Conservation (phyloP, 805 yeast genomes). For the Maudiozyma bulderi region DNA sequence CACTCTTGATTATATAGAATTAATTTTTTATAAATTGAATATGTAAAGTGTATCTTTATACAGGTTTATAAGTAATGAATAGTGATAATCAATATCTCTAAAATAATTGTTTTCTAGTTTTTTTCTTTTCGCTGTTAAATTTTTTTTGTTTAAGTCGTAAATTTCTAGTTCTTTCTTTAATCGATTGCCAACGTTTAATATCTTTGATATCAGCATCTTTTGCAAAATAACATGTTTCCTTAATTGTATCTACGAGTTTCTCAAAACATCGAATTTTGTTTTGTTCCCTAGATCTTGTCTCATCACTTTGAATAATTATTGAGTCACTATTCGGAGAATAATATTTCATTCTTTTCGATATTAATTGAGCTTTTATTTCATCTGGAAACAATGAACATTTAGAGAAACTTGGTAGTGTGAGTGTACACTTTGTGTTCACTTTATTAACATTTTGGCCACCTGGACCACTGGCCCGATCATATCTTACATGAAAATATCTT, state of each 20-base stretch:
- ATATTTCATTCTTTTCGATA: slow-evolving; percentile 37
- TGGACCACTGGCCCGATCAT: slow-evolving; percentile 61
- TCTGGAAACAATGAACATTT: slow-evolving; percentile 51
- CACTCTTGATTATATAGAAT: not conserved
- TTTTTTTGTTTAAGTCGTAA: slow-evolving; percentile 31
- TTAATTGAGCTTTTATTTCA: slow-evolving; percentile 34
- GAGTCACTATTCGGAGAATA: slow-evolving; percentile 44
- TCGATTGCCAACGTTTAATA: slow-evolving; percentile 41
- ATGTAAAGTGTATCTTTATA: not conserved
- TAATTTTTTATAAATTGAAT: not conserved
- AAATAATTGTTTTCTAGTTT: slow-evolving; percentile 4
- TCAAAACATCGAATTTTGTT: slow-evolving; percentile 50
- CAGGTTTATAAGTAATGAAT: not conserved
- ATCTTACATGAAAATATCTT: slow-evolving; percentile 15
- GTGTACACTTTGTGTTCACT: slow-evolving; percentile 49
- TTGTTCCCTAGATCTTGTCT: slow-evolving; percentile 45
- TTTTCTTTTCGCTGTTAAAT: slow-evolving; percentile 31
- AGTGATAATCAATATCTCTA: not conserved
- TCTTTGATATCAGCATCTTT: slow-evolving; percentile 40
- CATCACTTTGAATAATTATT: slow-evolving; percentile 52
- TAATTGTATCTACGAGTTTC: slow-evolving; percentile 49
- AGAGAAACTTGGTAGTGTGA: slow-evolving; percentile 41
- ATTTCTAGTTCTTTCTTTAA: slow-evolving; percentile 28
- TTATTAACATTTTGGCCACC: slow-evolving; percentile 88
- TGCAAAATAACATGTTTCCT: slow-evolving; percentile 36